phyloP scores from a whole-genome alignment of 257 asterid species.

The Solanum rostratum region DNA sequence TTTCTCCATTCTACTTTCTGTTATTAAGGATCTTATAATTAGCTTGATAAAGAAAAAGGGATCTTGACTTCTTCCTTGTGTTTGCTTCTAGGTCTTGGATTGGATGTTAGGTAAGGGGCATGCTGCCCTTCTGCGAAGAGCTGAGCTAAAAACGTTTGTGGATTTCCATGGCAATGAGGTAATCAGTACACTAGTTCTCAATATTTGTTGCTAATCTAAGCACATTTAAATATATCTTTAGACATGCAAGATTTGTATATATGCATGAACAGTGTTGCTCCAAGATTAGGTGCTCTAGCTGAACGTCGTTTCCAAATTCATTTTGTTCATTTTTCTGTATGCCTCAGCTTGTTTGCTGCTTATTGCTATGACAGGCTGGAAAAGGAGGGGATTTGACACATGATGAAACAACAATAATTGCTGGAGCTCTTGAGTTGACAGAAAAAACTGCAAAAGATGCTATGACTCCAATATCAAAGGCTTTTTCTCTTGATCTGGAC shows the following conservation, averaged over 20 bases:
- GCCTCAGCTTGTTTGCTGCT: constrained; percentile 1
- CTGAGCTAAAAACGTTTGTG: constrained; percentile 95
- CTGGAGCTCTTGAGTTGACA: constrained; percentile 88
- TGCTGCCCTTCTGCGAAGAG: constrained; percentile 85
- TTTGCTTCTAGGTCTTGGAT: constrained; percentile 62
- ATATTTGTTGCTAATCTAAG: not conserved
- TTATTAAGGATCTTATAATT: not conserved
- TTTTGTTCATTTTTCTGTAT: not conserved
- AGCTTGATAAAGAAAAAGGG: not conserved
- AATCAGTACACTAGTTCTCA: not conserved
- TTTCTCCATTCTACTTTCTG: not conserved
- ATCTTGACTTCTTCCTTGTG: not conserved
- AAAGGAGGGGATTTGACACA: constrained; percentile 99
- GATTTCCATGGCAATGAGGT: constrained; percentile 99
- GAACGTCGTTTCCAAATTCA: not conserved
- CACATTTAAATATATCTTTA: not conserved
- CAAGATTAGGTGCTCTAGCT: not conserved
- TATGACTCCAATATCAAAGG: constrained; percentile 92
- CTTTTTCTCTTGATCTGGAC: constrained; percentile 90
- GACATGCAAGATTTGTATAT: not conserved
- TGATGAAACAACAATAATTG: constrained; percentile 95
- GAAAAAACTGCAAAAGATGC: constrained; percentile 95
- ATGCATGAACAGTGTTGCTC: not conserved
- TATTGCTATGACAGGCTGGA: constrained; percentile 57
- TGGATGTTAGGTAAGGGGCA: constrained; percentile 99